phyloP scores from a whole-genome alignment of 2,329 filamentous ascomycete genomes.

The Aureobasidium subglaciale region DNA sequence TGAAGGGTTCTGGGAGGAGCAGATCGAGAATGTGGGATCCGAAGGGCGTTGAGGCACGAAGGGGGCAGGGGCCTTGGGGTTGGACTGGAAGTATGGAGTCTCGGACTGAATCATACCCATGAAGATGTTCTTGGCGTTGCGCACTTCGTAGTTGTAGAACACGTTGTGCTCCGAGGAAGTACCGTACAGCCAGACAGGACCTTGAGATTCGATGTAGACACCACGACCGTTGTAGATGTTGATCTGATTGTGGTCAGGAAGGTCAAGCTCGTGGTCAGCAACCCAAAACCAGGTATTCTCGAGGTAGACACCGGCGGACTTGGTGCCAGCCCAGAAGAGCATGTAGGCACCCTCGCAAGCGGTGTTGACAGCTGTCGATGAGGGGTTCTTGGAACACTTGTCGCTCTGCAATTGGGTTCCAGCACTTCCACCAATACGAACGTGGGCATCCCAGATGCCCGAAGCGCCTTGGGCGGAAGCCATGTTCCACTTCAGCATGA shows the following conservation, averaged over 20 bases:
- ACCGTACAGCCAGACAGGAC: constrained; percentile 68
- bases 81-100: constrained; percentile 64
- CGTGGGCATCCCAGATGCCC: constrained; percentile 93
- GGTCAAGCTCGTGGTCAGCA: constrained; percentile 88
- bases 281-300: constrained; percentile 94
- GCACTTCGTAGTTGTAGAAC: constrained; percentile 65
- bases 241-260: constrained; percentile 84
- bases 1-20: constrained; percentile 21
- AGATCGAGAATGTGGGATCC: constrained; percentile 37
- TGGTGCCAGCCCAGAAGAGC: constrained; percentile 49
- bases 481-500: constrained; percentile 89
- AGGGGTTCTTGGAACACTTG: constrained; percentile 70
- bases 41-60: constrained; percentile 44
- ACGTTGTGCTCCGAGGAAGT: constrained; percentile 59
- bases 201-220: constrained; percentile 67
- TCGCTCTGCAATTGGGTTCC: constrained; percentile 80
- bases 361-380: constrained; percentile 53
- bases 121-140: constrained; percentile 53
- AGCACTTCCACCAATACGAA: constrained; percentile 79
- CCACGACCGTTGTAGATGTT: constrained; percentile 84
- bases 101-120: constrained; percentile 62
- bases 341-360: constrained; percentile 68
- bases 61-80: constrained; percentile 51
- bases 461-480: constrained; percentile 61
- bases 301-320: constrained; percentile 59